Evolutionary conservation across 495 filamentous ascomycete genomes (phyloP).

Genomic region (Aspergillus bridgeri): DNA sequence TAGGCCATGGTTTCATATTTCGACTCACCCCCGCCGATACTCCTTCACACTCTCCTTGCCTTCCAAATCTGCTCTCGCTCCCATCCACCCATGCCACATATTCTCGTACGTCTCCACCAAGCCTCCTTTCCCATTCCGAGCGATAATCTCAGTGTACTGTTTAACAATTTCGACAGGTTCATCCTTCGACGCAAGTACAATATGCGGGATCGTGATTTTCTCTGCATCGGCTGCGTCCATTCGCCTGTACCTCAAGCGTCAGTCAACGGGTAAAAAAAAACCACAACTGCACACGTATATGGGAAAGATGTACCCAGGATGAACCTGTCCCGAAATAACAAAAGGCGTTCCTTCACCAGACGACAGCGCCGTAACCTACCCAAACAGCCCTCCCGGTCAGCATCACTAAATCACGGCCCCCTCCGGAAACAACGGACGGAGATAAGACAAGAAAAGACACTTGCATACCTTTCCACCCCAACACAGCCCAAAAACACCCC

Average conservation of each 20-base stretch:
- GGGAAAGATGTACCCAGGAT: slow-evolving; percentile 37
- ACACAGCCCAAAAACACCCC: slow-evolving; percentile 46
- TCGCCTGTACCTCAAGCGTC: slow-evolving; percentile 19
- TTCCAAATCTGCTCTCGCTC: slow-evolving; percentile 52
- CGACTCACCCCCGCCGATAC: slow-evolving; percentile 50
- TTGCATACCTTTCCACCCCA: slow-evolving; percentile 48
- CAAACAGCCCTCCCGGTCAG: not conserved
- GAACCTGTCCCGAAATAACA: slow-evolving; percentile 46
- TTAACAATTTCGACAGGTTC: slow-evolving; percentile 44
- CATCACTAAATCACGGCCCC: no score
- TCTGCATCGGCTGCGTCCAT: slow-evolving; percentile 43
- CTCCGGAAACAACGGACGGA: not conserved
- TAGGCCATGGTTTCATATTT: not conserved
- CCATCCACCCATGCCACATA: slow-evolving; percentile 65
- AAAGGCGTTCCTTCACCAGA: slow-evolving; percentile 41
- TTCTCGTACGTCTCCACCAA: slow-evolving; percentile 49
- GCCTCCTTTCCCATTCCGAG: slow-evolving; percentile 32
- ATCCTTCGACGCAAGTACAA: slow-evolving; percentile 51
- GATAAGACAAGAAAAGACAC: not conserved
- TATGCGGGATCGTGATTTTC: slow-evolving; percentile 48
- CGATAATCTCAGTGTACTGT: slow-evolving; percentile 37
- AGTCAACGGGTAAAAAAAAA: no score
- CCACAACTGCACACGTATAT: no score
- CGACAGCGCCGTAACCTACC: slow-evolving; percentile 41
- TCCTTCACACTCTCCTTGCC: slow-evolving; percentile 47